Percentiles rank a stretch among this genome's conserved stretches.
Conservation (phyloP, 2,329 filamentous ascomycete species). For the Exophiala xenobiotica region DNA sequence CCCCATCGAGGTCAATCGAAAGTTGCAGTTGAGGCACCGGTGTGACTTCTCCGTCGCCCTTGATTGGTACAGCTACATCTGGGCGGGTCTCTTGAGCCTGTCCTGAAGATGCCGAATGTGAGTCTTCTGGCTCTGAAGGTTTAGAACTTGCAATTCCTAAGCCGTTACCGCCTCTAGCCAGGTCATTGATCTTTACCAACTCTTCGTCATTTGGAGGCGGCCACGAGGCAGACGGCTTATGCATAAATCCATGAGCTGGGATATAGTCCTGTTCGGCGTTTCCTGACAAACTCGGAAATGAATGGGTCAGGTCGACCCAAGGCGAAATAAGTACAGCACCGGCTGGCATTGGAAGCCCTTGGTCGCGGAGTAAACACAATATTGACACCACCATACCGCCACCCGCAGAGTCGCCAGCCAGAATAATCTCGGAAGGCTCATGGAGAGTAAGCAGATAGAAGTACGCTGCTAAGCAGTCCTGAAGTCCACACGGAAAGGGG, state of each 20-base stretch:
- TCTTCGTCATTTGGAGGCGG: slow-evolving; percentile 84
- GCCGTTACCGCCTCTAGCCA: slow-evolving; percentile 38
- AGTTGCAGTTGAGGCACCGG: slow-evolving; percentile 43
- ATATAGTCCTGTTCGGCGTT: slow-evolving; percentile 82
- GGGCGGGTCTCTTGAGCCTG: background rate
- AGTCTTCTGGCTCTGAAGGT: slow-evolving; percentile 32
- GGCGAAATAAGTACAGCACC: slow-evolving; percentile 89
- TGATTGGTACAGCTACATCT: background rate
- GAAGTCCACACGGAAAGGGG: slow-evolving; percentile 88
- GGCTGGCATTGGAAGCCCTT: slow-evolving; percentile 78
- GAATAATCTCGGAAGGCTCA: slow-evolving; percentile 75
- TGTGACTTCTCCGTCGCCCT: slow-evolving; percentile 12
- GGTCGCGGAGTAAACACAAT: slow-evolving; percentile 77
- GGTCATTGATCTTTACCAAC: slow-evolving; percentile 48
- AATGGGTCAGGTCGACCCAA: slow-evolving; percentile 94
- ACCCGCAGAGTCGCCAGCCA: slow-evolving; percentile 91
- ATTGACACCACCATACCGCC: slow-evolving; percentile 83
- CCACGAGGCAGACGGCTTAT: slow-evolving; percentile 88
- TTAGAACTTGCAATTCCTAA: background rate
- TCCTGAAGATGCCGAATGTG: slow-evolving; percentile 32
- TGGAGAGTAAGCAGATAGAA: slow-evolving; percentile 75
- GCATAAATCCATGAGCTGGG: slow-evolving; percentile 80
- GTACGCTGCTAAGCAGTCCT: slow-evolving; percentile 87
- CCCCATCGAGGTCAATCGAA: slow-evolving; percentile 68
- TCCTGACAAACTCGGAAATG: slow-evolving; percentile 81